Evolutionary conservation across 257 asterid genomes (phyloP).

Genomic region (Solanum pennellii): DNA sequence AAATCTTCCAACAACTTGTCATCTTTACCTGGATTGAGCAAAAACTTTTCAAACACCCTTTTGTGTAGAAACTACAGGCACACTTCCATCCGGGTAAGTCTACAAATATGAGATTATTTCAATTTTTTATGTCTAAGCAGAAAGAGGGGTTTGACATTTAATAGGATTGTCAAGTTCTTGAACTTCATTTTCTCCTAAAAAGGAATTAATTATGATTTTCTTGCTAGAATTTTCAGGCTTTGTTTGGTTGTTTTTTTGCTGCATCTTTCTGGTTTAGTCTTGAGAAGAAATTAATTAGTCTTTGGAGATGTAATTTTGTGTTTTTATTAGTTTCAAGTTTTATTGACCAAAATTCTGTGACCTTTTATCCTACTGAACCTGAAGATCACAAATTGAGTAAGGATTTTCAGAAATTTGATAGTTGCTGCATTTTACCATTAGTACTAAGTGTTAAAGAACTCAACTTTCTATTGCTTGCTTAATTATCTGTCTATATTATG

Average conservation of each 20-base stretch:
- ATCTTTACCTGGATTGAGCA: conserved; percentile 7
- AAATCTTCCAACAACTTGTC: conserved; percentile 14
- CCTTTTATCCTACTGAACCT: neutral
- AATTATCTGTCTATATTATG: neutral
- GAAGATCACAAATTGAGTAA: neutral
- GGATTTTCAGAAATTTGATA: neutral
- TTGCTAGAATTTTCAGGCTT: neutral
- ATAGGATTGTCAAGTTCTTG: neutral
- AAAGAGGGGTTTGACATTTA: neutral
- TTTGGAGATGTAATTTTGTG: neutral
- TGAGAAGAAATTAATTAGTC: neutral
- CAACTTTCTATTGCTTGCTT: neutral
- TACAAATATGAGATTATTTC: neutral
- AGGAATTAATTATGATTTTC: neutral
- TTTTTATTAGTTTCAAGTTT: neutral
- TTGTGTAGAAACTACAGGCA: conserved; percentile 4
- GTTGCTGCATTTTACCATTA: neutral
- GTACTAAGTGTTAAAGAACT: neutral
- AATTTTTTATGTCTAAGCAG: neutral
- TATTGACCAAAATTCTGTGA: neutral
- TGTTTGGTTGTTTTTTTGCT: neutral
- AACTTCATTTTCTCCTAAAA: neutral
- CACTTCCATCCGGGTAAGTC: conserved; percentile 40
- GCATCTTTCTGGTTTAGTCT: neutral
- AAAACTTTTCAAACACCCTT: conserved; percentile 11